Evolutionary conservation across 768 basidiomycete genomes (phyloP).

Genomic region (Suillus subaureus): DNA sequence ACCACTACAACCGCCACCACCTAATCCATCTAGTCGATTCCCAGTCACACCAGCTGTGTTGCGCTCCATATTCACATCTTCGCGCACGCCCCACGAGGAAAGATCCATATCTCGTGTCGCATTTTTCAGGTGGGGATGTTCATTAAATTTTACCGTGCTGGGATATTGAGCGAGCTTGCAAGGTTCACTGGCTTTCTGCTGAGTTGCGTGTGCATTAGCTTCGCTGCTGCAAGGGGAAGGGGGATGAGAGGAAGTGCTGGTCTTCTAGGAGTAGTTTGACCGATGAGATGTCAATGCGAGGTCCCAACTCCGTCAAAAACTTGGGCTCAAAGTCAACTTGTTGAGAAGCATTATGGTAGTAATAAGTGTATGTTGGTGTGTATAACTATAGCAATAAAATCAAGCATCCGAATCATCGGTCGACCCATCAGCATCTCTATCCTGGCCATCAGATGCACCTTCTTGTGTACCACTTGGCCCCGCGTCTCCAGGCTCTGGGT

Average conservation of each 20-base stretch:
- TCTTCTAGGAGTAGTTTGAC: slow-evolving; percentile 63
- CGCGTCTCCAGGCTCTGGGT: slow-evolving; percentile 21
- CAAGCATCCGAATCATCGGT: slow-evolving; percentile 21
- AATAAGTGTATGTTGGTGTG: background rate
- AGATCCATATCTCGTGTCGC: slow-evolving; percentile 82
- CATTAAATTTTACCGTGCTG: slow-evolving; percentile 4
- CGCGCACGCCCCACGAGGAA: slow-evolving; percentile 79
- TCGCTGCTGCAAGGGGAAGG: slow-evolving; percentile 70
- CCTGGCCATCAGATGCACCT: slow-evolving; percentile 16
- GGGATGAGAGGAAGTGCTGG: slow-evolving; percentile 68
- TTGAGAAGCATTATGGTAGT: slow-evolving; percentile 5
- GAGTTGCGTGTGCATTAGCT: slow-evolving; percentile 79
- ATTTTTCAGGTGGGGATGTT: slow-evolving; percentile 69
- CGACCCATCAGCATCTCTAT: slow-evolving; percentile 20
- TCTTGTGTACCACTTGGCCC: slow-evolving; percentile 36
- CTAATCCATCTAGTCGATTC: slow-evolving; percentile 59
- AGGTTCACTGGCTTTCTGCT: slow-evolving; percentile 84
- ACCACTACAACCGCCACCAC: slow-evolving; percentile 41
- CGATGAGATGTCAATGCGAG: background rate
- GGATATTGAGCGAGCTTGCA: slow-evolving; percentile 2
- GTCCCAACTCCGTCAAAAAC: background rate
- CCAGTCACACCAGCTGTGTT: slow-evolving; percentile 84
- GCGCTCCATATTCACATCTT: slow-evolving; percentile 85
- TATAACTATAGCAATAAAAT: slow-evolving; percentile 5
- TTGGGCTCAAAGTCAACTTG: background rate